Conservation (phyloP, 176 grass and related monocot species). For the Metroxylon sagu region DNA sequence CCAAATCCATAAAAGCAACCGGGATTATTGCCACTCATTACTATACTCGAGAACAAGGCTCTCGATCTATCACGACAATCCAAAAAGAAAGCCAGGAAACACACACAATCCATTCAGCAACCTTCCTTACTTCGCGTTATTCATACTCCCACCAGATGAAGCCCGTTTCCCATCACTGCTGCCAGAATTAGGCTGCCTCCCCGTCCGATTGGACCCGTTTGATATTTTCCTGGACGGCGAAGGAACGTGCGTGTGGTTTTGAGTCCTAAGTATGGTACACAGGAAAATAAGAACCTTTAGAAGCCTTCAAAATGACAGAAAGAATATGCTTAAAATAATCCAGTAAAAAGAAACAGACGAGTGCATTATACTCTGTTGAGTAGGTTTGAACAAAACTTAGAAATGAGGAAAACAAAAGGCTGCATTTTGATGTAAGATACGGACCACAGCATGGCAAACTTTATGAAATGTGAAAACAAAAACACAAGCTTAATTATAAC, state of each 20-base stretch:
- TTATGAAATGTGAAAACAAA: too few relatives aligned
- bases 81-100: slow-evolving; percentile 37
- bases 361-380: too few relatives aligned
- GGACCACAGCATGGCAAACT: too few relatives aligned
- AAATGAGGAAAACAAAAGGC: too few relatives aligned
- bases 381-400: too few relatives aligned
- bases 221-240: slow-evolving; percentile 58
- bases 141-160: slow-evolving; percentile 63
- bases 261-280: slow-evolving; percentile 38
- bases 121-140: slow-evolving; percentile 45
- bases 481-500: too few relatives aligned
- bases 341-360: too few relatives aligned
- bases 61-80: slow-evolving; percentile 52
- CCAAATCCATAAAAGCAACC: slow-evolving; percentile 66
- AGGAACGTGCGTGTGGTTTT: slow-evolving; percentile 64
- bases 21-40: slow-evolving; percentile 80
- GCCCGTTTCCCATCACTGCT: slow-evolving; percentile 53
- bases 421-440: too few relatives aligned
- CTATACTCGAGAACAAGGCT: slow-evolving; percentile 37
- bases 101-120: slow-evolving; percentile 32
- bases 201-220: slow-evolving; percentile 56
- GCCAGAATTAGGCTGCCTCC: slow-evolving; percentile 35
- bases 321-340: too few relatives aligned
- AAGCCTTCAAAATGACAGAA: too few relatives aligned
- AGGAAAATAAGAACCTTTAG: too few relatives aligned